Evolutionary conservation across 768 basidiomycete species (phyloP).

Genomic region (Sutorius australiensis): DNA sequence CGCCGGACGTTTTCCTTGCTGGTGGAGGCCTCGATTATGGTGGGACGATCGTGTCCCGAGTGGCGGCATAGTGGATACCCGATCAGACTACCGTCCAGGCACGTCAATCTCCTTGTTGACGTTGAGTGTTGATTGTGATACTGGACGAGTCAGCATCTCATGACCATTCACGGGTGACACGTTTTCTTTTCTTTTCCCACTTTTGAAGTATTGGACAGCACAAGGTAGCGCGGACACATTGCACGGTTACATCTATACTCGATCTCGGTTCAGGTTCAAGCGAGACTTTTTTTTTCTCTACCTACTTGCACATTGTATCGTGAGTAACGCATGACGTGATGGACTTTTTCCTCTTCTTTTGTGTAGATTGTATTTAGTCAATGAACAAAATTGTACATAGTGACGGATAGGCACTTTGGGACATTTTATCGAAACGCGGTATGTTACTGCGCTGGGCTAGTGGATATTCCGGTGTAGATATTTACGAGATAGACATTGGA

Average conservation of each 20-base stretch:
- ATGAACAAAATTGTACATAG: neutral
- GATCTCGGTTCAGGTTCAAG: slow-evolving; percentile 1
- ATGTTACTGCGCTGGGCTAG: no score
- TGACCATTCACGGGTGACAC: neutral
- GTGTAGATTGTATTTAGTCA: slow-evolving; percentile 4
- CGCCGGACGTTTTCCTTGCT: slow-evolving; percentile 28
- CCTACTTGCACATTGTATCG: slow-evolving; percentile 7
- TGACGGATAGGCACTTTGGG: neutral
- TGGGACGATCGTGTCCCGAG: slow-evolving; percentile 36
- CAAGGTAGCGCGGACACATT: slow-evolving; percentile 11
- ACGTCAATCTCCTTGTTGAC: neutral
- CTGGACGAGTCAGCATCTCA: neutral
- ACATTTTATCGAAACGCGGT: neutral
- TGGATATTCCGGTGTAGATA: neutral
- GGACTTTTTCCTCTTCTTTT: neutral
- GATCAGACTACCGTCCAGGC: neutral
- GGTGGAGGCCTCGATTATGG: slow-evolving; percentile 31
- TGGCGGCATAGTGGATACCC: slow-evolving; percentile 22
- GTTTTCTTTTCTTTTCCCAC: neutral
- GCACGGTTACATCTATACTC: slow-evolving; percentile 9
- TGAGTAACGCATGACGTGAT: slow-evolving; percentile 3
- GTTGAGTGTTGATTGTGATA: neutral
- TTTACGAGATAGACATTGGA: neutral
- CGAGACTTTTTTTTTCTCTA: slow-evolving; percentile 1
- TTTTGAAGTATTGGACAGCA: neutral